These are phyloP conservation scores for Petunia secreta DNA, from an alignment of 257 asterid genomes.

Conservation along the genomic window DNA sequence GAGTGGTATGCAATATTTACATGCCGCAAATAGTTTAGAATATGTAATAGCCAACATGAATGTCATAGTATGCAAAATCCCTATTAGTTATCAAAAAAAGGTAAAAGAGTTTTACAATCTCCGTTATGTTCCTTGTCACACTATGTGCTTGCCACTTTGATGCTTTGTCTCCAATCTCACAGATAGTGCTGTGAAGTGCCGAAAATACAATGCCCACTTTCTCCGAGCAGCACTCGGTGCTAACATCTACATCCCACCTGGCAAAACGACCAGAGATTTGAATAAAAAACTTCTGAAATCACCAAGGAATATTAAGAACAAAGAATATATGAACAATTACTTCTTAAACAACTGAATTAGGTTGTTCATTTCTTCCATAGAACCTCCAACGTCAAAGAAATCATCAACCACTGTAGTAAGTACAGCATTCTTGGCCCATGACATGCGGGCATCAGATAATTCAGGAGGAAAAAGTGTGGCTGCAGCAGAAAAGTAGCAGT, in stretches of 20 bases:
- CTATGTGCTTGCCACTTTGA: constrained; percentile 55
- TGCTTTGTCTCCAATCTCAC: constrained; percentile 67
- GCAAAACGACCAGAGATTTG: constrained; percentile 12
- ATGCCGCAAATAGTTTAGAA: background rate
- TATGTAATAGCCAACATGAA: constrained; percentile 9
- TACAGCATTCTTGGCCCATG: constrained; percentile 90
- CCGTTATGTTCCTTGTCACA: constrained; percentile 59
- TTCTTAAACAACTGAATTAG: constrained; percentile 67
- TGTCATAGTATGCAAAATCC: constrained; percentile 1
- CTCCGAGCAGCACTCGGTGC: constrained; percentile 59
- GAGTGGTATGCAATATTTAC: background rate
- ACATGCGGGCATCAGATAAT: constrained; percentile 78
- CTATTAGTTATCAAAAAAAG: constrained; percentile 9
- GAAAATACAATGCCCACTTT: constrained; percentile 71
- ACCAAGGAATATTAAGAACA: background rate
- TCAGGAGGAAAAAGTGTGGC: constrained; percentile 72
- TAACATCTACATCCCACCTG: constrained; percentile 76
- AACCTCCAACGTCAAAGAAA: constrained; percentile 87
- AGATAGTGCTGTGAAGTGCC: constrained; percentile 62
- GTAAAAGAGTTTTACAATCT: constrained; percentile 60
- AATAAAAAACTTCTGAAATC: constrained; percentile 3
- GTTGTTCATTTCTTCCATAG: constrained; percentile 69
- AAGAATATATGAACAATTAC: constrained; percentile 40
- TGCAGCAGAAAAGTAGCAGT: constrained; percentile 90
- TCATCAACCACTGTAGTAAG: constrained; percentile 92